These are phyloP conservation scores for Candida methanosorbosa DNA, from an alignment of 805 yeast species.

Conservation along the genomic window DNA sequence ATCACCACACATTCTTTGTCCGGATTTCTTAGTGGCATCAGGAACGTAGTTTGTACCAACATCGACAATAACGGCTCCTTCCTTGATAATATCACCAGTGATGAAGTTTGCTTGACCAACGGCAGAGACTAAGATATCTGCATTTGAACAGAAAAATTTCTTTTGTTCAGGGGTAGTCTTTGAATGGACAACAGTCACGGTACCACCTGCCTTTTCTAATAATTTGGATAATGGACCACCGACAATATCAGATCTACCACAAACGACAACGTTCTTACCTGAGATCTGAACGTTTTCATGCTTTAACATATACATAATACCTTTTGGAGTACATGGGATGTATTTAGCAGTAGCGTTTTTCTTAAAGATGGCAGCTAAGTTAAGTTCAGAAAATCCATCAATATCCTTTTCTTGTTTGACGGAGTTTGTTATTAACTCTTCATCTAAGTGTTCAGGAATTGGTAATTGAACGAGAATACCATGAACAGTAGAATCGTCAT, in stretches of 20 bases:
- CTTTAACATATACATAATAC: slow-evolving; percentile 73
- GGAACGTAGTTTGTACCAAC: slow-evolving; percentile 91
- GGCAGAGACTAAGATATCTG: slow-evolving; percentile 89
- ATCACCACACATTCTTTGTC: slow-evolving; percentile 87
- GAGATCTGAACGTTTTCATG: slow-evolving; percentile 55
- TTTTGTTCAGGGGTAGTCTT: slow-evolving; percentile 53
- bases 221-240: slow-evolving; percentile 89
- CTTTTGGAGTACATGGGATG: slow-evolving; percentile 94
- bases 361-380: slow-evolving; percentile 85
- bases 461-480: slow-evolving; percentile 91
- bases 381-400: slow-evolving; percentile 86
- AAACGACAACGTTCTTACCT: slow-evolving; percentile 85
- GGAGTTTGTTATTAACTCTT: slow-evolving; percentile 68
- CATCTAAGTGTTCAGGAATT: slow-evolving; percentile 72
- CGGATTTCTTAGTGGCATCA: slow-evolving; percentile 67
- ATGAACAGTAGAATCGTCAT: slow-evolving; percentile 68
- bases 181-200: slow-evolving; percentile 85
- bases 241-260: slow-evolving; percentile 94
- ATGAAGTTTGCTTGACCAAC: slow-evolving; percentile 82
- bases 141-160: slow-evolving; percentile 42
- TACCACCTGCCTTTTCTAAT: slow-evolving; percentile 70
- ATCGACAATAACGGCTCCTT: slow-evolving; percentile 80
- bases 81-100: slow-evolving; percentile 81
- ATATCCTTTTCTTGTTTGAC: slow-evolving; percentile 85
- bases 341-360: slow-evolving; percentile 77